Conservation (phyloP, 2,329 filamentous ascomycete genomes). For the Dryadomyces sulphureus region DNA sequence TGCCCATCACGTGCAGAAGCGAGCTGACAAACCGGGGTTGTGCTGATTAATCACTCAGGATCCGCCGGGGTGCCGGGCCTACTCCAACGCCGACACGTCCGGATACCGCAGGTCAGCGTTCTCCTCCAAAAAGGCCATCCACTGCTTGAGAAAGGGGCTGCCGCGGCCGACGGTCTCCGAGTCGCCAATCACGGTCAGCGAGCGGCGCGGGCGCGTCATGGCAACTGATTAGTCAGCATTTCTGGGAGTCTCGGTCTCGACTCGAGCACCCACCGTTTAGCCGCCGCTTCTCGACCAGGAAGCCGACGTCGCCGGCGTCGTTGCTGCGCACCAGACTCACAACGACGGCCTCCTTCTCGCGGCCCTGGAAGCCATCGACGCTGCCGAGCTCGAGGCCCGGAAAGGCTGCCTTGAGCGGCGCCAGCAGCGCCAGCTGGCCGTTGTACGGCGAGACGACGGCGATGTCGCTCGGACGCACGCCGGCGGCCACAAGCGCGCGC, state of each 20-base stretch:
- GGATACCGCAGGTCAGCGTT: constrained; percentile 83
- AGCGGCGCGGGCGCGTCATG: constrained; percentile 88
- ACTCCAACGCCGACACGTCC: constrained; percentile 34
- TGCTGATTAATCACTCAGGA: not conserved
- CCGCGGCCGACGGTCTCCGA: constrained; percentile 83
- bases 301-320: constrained; percentile 72
- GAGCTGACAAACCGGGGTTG: no score
- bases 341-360: constrained; percentile 91
- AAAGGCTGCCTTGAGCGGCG: constrained; percentile 66
- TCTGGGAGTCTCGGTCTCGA: not conserved
- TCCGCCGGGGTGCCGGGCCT: no score
- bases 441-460: constrained; percentile 95
- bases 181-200: constrained; percentile 82
- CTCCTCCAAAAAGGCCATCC: constrained; percentile 87
- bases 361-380: constrained; percentile 87
- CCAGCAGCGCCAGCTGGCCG: constrained; percentile 71
- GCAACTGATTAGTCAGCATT: constrained; percentile 45
- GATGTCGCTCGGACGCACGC: constrained; percentile 70
- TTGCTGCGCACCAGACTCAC: constrained; percentile 94
- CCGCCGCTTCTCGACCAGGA: constrained; percentile 78
- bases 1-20: no score
- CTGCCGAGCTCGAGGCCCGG: constrained; percentile 87
- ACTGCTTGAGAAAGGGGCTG: constrained; percentile 69
- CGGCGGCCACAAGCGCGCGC: constrained; percentile 55
- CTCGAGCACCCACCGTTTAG: constrained; percentile 53